Conservation (phyloP, 2,329 filamentous ascomycete species). For the Pseudopithomyces chartarum region DNA sequence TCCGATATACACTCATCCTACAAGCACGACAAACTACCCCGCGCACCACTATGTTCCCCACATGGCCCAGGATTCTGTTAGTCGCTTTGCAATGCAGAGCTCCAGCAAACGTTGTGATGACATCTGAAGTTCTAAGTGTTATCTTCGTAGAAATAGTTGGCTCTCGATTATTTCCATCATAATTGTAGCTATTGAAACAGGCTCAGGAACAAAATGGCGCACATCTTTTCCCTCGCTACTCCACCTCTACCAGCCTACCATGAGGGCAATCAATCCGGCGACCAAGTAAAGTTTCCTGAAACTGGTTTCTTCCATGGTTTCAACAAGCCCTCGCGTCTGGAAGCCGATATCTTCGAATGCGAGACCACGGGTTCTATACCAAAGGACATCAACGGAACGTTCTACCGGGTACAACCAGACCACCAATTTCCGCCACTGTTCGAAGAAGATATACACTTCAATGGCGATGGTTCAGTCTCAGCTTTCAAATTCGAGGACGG, state of each 20-base stretch:
- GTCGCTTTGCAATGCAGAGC: neutral
- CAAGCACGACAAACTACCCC: constrained; percentile 17
- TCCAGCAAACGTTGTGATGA: constrained; percentile 12
- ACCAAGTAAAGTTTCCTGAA: constrained; percentile 40
- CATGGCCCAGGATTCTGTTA: constrained; percentile 12
- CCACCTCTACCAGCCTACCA: constrained; percentile 30
- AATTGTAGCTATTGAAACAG: too few species aligned
- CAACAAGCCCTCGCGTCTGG: constrained; percentile 47
- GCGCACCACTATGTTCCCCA: constrained; percentile 22
- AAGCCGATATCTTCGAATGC: constrained; percentile 47
- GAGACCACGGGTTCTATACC: constrained; percentile 50
- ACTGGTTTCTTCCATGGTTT: constrained; percentile 46
- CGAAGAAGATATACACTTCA: constrained; percentile 59
- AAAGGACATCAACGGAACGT: constrained; percentile 51
- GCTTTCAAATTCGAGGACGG: constrained; percentile 50
- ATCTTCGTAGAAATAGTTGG: neutral
- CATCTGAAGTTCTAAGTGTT: neutral
- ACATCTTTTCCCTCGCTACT: constrained; percentile 38
- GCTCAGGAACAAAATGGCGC: constrained; percentile 30
- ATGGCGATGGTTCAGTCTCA: constrained; percentile 52
- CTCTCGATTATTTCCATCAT: neutral
- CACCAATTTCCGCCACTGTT: constrained; percentile 60
- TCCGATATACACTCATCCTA: constrained; percentile 17
- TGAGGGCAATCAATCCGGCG: constrained; percentile 26
- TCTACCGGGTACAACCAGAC: constrained; percentile 52